Percentiles rank a stretch among this genome's conserved stretches.
Evolutionary conservation across 352 stramenopile genomes (phyloP).

Genomic region (Phytophthora tubulina): DNA sequence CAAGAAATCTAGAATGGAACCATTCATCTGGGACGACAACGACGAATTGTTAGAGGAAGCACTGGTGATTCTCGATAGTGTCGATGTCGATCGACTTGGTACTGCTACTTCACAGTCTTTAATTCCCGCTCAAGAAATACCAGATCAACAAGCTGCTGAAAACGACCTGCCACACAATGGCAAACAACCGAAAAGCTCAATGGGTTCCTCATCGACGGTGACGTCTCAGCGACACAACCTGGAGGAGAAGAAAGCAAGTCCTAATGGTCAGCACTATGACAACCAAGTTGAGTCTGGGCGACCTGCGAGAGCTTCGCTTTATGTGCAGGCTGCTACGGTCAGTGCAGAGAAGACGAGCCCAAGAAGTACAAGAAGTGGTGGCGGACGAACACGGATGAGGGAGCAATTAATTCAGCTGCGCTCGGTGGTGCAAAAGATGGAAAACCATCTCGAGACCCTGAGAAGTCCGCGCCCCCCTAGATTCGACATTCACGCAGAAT

Average conservation of each 20-base stretch:
- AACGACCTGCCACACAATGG: slow-evolving; percentile 16
- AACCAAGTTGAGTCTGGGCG: not conserved
- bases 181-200: slow-evolving; percentile 7
- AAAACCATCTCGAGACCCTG: slow-evolving; percentile 27
- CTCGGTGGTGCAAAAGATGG: slow-evolving; percentile 31
- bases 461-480: not conserved
- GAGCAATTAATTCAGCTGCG: slow-evolving; percentile 35
- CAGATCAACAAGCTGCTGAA: slow-evolving; percentile 10
- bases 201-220: too few species aligned
- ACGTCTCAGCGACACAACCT: not conserved
- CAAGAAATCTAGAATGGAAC: slow-evolving; percentile 16
- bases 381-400: slow-evolving; percentile 21
- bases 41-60: slow-evolving; percentile 34
- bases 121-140: not conserved
- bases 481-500: too few species aligned
- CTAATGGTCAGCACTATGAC: not conserved
- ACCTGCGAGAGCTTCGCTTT: not conserved
- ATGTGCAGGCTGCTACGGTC: not conserved
- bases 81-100: slow-evolving; percentile 25
- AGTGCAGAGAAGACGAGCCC: not conserved
- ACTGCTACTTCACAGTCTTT: not conserved
- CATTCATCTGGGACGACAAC: slow-evolving; percentile 2
- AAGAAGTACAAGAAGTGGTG: slow-evolving; percentile 11
- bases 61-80: slow-evolving; percentile 29
- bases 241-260: not conserved